A percentile compares a stretch with the other conserved stretches of the same genome.
phyloP scores from a whole-genome alignment of 352 stramenopile species.

The Blastocystis sp. region DNA sequence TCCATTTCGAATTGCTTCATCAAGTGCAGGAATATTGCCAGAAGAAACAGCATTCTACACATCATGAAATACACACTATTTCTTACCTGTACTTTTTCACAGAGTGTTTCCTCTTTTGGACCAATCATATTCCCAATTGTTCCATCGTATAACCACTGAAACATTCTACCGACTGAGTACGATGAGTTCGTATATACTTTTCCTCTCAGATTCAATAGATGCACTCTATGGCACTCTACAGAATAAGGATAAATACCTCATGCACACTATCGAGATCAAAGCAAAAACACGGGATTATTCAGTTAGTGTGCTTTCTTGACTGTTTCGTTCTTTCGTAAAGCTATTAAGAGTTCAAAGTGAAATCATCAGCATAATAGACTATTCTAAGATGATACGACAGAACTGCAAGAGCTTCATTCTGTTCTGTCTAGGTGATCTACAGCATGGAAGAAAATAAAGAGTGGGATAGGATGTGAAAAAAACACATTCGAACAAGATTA shows the following conservation, averaged over 20 bases:
- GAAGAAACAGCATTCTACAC: slow-evolving; percentile 29
- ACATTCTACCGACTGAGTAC: background rate
- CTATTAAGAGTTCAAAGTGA: too few species aligned
- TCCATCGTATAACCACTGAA: slow-evolving; percentile 59
- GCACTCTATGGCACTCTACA: too few species aligned
- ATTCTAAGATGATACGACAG: too few species aligned
- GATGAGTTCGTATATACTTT: too few species aligned
- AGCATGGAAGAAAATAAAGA: background rate
- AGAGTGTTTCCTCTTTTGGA: slow-evolving; percentile 27
- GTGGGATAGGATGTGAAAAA: background rate
- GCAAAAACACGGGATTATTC: background rate
- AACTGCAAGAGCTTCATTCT: too few species aligned
- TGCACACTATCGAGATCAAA: background rate
- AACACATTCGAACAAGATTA: background rate
- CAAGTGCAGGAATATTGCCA: background rate
- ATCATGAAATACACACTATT: background rate
- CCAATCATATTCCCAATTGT: slow-evolving; percentile 49
- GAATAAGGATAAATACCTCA: too few species aligned
- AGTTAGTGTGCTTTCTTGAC: background rate
- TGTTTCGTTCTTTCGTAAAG: too few species aligned
- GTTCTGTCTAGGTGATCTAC: background rate
- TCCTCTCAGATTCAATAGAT: too few species aligned
- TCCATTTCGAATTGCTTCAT: slow-evolving; percentile 29
- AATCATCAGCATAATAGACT: too few species aligned
- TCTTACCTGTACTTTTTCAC: slow-evolving; percentile 27